A percentile compares a stretch with the other conserved stretches of the same genome.
Evolutionary conservation across 768 basidiomycete genomes (phyloP).

Genomic region (Neoboletus subvelutipes): DNA sequence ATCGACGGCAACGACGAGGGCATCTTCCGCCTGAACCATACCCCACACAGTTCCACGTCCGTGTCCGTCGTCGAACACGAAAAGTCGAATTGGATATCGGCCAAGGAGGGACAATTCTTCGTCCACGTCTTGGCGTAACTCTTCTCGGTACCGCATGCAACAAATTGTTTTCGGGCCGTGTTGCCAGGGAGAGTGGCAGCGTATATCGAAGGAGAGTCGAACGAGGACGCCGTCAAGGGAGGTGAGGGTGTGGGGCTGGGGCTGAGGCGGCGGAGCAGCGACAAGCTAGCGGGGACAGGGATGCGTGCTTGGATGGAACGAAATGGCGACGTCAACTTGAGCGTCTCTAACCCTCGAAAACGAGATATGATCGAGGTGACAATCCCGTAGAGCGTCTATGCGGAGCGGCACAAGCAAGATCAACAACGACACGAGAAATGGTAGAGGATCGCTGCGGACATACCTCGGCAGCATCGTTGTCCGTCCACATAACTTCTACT

Average conservation of each 20-base stretch:
- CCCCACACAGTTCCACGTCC: constrained; percentile 31
- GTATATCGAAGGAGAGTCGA: background rate
- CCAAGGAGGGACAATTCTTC: constrained; percentile 25
- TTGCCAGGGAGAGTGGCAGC: background rate
- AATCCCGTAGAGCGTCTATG: constrained; percentile 29
- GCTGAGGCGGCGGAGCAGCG: background rate
- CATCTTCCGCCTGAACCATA: constrained; percentile 31
- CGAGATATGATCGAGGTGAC: constrained; percentile 34
- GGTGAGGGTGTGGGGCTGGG: constrained; percentile 9
- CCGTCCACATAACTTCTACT: constrained; percentile 29
- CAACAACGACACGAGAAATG: background rate
- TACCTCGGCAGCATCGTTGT: constrained; percentile 31
- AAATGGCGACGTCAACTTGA: constrained; percentile 34
- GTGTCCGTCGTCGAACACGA: constrained; percentile 25
- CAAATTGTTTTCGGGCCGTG: constrained; percentile 25
- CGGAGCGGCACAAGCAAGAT: background rate
- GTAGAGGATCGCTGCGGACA: background rate
- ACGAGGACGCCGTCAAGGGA: background rate
- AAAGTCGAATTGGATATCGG: constrained; percentile 32
- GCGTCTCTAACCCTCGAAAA: constrained; percentile 27
- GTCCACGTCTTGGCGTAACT: constrained; percentile 32
- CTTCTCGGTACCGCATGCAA: constrained; percentile 27
- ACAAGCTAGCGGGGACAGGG: constrained; percentile 4
- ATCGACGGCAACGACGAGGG: background rate
- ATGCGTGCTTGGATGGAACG: constrained; percentile 25